A percentile compares a stretch with the other conserved stretches of the same genome.
phyloP scores from a whole-genome alignment of 2,329 filamentous ascomycete genomes.

The Colletotrichum costaricense region DNA sequence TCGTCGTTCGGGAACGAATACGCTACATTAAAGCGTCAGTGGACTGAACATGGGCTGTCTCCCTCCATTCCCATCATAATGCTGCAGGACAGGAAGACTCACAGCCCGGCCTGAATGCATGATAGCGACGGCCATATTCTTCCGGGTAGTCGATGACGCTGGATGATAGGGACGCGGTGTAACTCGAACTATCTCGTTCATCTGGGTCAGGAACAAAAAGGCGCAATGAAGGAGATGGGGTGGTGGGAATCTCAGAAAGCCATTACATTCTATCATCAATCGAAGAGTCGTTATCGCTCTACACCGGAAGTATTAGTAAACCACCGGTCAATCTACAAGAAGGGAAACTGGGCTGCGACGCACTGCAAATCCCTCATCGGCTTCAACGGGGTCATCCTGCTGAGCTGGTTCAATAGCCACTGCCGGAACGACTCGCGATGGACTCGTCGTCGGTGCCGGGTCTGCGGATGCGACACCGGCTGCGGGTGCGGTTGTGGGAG shows the following conservation, averaged over 20 bases:
- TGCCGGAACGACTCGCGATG: background rate
- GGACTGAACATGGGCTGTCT: background rate
- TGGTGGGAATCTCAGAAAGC: background rate
- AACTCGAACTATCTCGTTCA: background rate
- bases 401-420: background rate
- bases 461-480: background rate
- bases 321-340: background rate
- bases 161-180: slow-evolving; percentile 2
- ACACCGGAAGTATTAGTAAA: background rate
- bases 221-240: background rate
- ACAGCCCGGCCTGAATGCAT: slow-evolving; percentile 22
- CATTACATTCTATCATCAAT: background rate
- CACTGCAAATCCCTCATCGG: background rate
- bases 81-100: background rate
- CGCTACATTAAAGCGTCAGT: background rate
- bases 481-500: background rate
- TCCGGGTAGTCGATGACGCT: slow-evolving; percentile 20
- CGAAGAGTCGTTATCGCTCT: background rate
- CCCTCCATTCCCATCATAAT: background rate
- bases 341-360: background rate
- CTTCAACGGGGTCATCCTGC: background rate
- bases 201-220: too few species aligned
- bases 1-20: background rate
- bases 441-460: background rate
- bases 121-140: slow-evolving; percentile 27